Conservation (phyloP, 352 stramenopile genomes). For the Pythium sukuiense region DNA sequence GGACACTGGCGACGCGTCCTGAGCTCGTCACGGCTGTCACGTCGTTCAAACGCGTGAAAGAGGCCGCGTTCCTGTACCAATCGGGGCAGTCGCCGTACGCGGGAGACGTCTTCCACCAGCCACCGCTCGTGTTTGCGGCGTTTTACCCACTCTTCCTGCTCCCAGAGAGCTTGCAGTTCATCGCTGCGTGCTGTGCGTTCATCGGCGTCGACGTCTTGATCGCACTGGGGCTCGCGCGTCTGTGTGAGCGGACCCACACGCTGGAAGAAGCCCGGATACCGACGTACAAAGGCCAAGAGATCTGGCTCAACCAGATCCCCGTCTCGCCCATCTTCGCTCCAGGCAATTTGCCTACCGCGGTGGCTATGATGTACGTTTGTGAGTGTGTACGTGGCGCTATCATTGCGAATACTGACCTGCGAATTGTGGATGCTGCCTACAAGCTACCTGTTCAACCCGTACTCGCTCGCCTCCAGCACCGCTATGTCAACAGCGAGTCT, state of each 20-base stretch:
- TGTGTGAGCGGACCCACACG: slow-evolving; percentile 47
- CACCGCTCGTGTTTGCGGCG: slow-evolving; percentile 69
- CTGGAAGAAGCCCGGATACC: slow-evolving; percentile 49
- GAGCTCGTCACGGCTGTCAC: slow-evolving; percentile 70
- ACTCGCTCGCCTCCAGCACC: slow-evolving; percentile 62
- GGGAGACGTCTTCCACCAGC: slow-evolving; percentile 83
- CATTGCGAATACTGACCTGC: not conserved
- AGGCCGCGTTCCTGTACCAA: slow-evolving; percentile 58
- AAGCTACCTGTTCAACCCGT: slow-evolving; percentile 80
- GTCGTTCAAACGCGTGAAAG: slow-evolving; percentile 58
- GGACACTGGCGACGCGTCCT: slow-evolving; percentile 46
- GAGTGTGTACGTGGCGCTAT: not conserved
- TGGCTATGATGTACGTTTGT: slow-evolving; percentile 48
- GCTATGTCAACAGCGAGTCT: slow-evolving; percentile 74
- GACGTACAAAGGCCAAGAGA: slow-evolving; percentile 42
- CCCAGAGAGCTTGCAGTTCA: slow-evolving; percentile 30
- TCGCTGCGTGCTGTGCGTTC: slow-evolving; percentile 38
- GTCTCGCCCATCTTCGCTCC: slow-evolving; percentile 67
- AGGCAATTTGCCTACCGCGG: slow-evolving; percentile 42
- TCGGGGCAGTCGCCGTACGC: slow-evolving; percentile 58
- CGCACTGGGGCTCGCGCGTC: slow-evolving; percentile 51
- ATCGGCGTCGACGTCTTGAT: slow-evolving; percentile 57
- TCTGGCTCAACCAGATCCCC: slow-evolving; percentile 70
- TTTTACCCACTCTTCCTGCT: slow-evolving; percentile 55
- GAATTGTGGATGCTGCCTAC: not conserved